A percentile compares a stretch with the other conserved stretches of the same genome.
These are phyloP conservation scores for Coprinopsis strossmayeri DNA, from an alignment of 768 basidiomycete genomes.

Conservation along the genomic window DNA sequence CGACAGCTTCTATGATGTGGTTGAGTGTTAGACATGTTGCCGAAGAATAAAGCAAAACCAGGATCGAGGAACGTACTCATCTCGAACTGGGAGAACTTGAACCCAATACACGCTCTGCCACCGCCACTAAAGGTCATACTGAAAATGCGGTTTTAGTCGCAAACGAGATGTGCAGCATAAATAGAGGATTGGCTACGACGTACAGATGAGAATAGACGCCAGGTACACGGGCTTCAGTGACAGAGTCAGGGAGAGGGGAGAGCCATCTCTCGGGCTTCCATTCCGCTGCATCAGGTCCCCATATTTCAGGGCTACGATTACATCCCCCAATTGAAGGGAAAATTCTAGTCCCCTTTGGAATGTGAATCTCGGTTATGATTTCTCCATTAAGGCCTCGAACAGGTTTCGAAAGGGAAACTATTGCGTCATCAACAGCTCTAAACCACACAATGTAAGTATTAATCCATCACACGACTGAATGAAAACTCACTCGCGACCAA, in stretches of 20 bases:
- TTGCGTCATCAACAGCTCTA: too few relatives aligned
- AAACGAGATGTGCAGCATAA: too few relatives aligned
- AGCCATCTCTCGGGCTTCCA: slow-evolving; percentile 52
- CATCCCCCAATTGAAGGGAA: slow-evolving; percentile 28
- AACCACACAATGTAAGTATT: too few relatives aligned
- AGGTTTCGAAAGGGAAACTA: slow-evolving; percentile 37
- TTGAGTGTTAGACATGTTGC: neutral
- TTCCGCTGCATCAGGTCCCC: slow-evolving; percentile 41
- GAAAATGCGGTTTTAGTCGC: neutral
- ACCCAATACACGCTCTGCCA: slow-evolving; percentile 18
- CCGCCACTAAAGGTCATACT: slow-evolving; percentile 22
- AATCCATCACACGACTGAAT: too few relatives aligned
- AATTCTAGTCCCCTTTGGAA: slow-evolving; percentile 33
- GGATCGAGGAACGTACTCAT: slow-evolving; percentile 14
- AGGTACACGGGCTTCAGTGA: slow-evolving; percentile 32
- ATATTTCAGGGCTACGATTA: slow-evolving; percentile 35
- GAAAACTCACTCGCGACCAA: slow-evolving; percentile 14
- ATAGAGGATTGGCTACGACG: slow-evolving; percentile 9
- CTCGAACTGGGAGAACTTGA: slow-evolving; percentile 15
- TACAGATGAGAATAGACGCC: slow-evolving; percentile 40
- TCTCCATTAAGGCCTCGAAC: slow-evolving; percentile 31
- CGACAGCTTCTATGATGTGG: neutral
- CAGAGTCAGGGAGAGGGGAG: slow-evolving; percentile 26
- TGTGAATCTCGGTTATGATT: slow-evolving; percentile 25
- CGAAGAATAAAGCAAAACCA: neutral